Conservation (phyloP, 1,139 yeast species). For the Hyphopichia buzzinii region DNA sequence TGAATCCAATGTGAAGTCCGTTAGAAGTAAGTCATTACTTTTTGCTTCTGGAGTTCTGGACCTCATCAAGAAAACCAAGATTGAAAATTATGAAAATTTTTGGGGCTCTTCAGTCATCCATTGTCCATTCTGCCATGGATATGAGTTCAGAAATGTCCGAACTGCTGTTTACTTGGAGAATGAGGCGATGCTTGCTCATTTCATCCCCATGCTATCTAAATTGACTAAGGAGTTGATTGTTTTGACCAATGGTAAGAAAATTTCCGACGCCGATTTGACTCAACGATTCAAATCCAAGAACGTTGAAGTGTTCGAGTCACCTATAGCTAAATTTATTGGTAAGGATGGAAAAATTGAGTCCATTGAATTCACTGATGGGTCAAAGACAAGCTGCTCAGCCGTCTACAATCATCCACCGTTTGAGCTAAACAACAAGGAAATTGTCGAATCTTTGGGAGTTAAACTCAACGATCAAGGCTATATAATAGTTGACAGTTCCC, state of each 20-base stretch:
- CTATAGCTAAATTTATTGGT: not conserved
- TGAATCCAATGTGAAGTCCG: not conserved
- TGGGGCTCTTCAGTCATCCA: conserved; percentile 8
- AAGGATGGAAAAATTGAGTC: not conserved
- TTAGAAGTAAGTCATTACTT: conserved; percentile 3
- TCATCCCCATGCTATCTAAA: conserved; percentile 6
- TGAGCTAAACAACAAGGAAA: conserved; percentile 2
- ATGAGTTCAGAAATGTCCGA: conserved; percentile 4
- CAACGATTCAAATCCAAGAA: not conserved
- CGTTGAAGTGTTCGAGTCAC: not conserved
- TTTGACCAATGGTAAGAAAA: conserved; percentile 1
- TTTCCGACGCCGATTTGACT: not conserved
- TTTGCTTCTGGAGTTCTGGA: conserved; percentile 8
- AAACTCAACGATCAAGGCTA: conserved; percentile 1
- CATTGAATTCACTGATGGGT: conserved; percentile 3
- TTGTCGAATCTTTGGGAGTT: conserved; percentile 4
- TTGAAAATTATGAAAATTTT: conserved; percentile 4
- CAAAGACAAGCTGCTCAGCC: conserved; percentile 1
- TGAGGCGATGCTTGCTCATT: not conserved
- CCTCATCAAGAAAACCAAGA: not conserved
- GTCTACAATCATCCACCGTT: conserved; percentile 4
- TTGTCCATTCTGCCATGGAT: conserved; percentile 9
- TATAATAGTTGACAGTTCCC: conserved; percentile 1
- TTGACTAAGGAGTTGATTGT: conserved; percentile 4
- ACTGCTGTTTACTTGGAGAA: conserved; percentile 5